A percentile compares a stretch with the other conserved stretches of the same genome.
phyloP scores from a whole-genome alignment of 2,329 filamentous ascomycete genomes.

The Pochonia chlamydosporia region DNA sequence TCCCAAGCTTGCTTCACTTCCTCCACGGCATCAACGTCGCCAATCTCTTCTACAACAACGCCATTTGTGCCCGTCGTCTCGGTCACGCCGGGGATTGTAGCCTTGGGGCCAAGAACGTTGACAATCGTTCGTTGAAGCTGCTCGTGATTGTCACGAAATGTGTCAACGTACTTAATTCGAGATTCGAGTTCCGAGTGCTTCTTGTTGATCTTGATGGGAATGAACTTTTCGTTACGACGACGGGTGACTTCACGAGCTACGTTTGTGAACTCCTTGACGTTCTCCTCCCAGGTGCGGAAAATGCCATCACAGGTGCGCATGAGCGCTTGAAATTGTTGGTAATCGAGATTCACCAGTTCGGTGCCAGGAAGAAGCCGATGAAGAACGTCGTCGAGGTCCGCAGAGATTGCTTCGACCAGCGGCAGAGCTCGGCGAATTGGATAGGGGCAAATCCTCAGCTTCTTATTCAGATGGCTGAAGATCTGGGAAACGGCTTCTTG shows the following conservation, averaged over 20 bases:
- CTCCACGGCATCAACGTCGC: constrained; percentile 93
- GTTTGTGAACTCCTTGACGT: constrained; percentile 96
- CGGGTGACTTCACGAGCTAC: constrained; percentile 92
- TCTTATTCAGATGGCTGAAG: constrained; percentile 94
- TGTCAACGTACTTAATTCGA: constrained; percentile 86
- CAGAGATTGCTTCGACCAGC: constrained; percentile 95
- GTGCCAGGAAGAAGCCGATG: constrained; percentile 81
- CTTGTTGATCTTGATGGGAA: constrained; percentile 91
- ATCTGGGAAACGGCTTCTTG: constrained; percentile 85
- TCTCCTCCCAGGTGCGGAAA: constrained; percentile 91
- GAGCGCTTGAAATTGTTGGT: constrained; percentile 78
- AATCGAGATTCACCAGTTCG: constrained; percentile 86
- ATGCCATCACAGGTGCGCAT: constrained; percentile 82
- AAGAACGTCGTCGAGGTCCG: constrained; percentile 80
- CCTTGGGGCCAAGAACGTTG: constrained; percentile 83
- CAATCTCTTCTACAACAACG: constrained; percentile 85
- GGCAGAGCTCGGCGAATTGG: constrained; percentile 86
- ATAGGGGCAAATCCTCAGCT: constrained; percentile 92
- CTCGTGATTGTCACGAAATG: constrained; percentile 95
- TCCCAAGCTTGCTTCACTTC: constrained; percentile 95
- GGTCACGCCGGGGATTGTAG: constrained; percentile 46
- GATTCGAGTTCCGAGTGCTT: constrained; percentile 86
- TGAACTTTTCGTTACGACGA: constrained; percentile 93
- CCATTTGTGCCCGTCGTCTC: constrained; percentile 51
- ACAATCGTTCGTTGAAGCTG: constrained; percentile 94